Conservation (phyloP, 1,284 basidiomycete species). For the Cutaneotrichosporon cutaneum region DNA sequence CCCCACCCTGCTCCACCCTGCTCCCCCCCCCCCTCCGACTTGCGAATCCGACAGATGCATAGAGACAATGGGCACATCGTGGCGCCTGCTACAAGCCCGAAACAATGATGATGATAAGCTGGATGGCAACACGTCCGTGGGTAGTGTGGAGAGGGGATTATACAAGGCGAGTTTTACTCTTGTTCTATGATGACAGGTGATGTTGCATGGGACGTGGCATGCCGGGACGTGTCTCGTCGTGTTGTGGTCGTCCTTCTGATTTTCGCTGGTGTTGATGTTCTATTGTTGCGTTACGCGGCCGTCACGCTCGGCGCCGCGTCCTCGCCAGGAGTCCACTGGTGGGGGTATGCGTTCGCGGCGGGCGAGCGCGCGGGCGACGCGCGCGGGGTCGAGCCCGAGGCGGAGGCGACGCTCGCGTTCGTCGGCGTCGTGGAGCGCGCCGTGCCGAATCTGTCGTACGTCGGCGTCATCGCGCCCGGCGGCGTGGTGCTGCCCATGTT, state of each 20-base stretch:
- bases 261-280: neutral
- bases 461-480: conserved; percentile 7
- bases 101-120: neutral
- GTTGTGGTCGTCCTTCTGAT: neutral
- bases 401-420: conserved; percentile 1
- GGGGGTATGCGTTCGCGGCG: neutral
- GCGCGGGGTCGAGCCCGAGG: conserved; percentile 12
- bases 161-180: neutral
- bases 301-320: neutral
- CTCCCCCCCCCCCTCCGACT: no score
- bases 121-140: neutral
- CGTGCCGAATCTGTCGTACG: neutral
- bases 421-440: conserved; percentile 3
- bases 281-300: neutral
- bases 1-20: no score
- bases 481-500: conserved; percentile 2
- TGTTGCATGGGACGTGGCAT: neutral
- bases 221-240: neutral
- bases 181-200: neutral
- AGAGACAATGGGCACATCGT: neutral
- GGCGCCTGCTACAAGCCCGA: conserved; percentile 3
- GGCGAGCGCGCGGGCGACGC: conserved; percentile 12
- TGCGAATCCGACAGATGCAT: neutral
- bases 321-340: neutral
- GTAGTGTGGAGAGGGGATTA: neutral